Conservation (phyloP, 2,329 filamentous ascomycete genomes). For the Botrytis porri region DNA sequence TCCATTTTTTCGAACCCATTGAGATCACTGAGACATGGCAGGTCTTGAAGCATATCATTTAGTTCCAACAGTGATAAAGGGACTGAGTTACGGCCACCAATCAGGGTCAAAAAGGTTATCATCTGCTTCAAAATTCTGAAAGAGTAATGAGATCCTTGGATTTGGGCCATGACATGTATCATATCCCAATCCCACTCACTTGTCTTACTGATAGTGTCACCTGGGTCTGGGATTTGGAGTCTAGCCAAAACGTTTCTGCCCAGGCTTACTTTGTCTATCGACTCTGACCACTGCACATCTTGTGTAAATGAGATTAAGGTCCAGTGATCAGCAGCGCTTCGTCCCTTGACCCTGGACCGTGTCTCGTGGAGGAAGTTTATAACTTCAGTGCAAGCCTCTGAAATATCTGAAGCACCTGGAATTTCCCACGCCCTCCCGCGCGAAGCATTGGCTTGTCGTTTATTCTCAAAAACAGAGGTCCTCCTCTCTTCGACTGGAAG, state of each 20-base stretch:
- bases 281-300: constrained; percentile 34
- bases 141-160: constrained; percentile 38
- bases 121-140: constrained; percentile 38
- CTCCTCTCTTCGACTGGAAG: constrained; percentile 29
- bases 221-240: neutral
- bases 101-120: constrained; percentile 24
- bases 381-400: constrained; percentile 29
- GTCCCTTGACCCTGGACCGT: constrained; percentile 20
- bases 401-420: constrained; percentile 28
- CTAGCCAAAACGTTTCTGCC: constrained; percentile 9
- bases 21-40: constrained; percentile 24
- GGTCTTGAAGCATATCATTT: constrained; percentile 23
- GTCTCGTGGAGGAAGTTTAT: constrained; percentile 24
- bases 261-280: constrained; percentile 27
- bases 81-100: neutral
- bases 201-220: neutral
- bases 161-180: constrained; percentile 36
- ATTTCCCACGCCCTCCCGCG: constrained; percentile 33
- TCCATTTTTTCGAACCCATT: neutral
- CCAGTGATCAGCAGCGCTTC: constrained; percentile 30
- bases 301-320: constrained; percentile 32
- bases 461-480: constrained; percentile 34
- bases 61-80: constrained; percentile 23
- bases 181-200: constrained; percentile 35
- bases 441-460: constrained; percentile 31